Base-by-base conservation (phyloP, 2,329 filamentous ascomycete species). In the Elsinoe perseae region DNA sequence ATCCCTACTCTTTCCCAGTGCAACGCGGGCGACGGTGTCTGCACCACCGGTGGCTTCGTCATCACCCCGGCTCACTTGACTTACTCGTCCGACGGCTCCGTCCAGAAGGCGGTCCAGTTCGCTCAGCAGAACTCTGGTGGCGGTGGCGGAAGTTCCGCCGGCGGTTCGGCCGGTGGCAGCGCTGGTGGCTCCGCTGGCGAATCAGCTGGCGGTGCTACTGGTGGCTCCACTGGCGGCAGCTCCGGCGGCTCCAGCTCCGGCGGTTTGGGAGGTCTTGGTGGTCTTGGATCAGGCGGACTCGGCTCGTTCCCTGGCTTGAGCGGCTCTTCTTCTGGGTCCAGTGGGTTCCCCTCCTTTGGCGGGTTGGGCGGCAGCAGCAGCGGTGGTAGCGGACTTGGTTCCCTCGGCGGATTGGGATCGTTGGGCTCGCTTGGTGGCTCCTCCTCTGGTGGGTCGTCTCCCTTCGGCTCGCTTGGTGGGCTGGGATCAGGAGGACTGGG, bases 1-100 rank as follows among this genome's bases (percentile, higher is more conserved):
- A 32, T 52, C 48, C 48, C 28, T 30, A 38, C 32, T 18, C 48
- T 52, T 16, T 52, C 48, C 48, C n/a, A 20, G 57, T 68, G 65
- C 54, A 61, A 60, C 50, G 21, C 58, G n/a, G 64, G 63, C 38
- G 65, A 67, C 28, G 61, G 62, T 32, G 64, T 67, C 23, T 67
- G 65, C 58, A 54, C 36, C 7, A 57, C 56, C n/a, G 30, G 36
- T 20, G 53, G 53, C 28, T 64, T 64, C 57, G 59, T 50, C 46
- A 64, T 64, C 53, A 60, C 56, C 5, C 56, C 63, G 34, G 63
- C 63, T 18, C 63, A 64, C 27, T 42, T 64, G 56, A 59, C 56
- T 28, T 61, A 61, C 54, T 5, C 54, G 20, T 44, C 42, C 3
- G 55, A 52, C 48, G 48, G 48, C 4, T 34, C 48, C 28, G 48